These are phyloP conservation scores for Alternaria brassicicola DNA, from an alignment of 2,329 filamentous ascomycete species.

Conservation along the genomic window DNA sequence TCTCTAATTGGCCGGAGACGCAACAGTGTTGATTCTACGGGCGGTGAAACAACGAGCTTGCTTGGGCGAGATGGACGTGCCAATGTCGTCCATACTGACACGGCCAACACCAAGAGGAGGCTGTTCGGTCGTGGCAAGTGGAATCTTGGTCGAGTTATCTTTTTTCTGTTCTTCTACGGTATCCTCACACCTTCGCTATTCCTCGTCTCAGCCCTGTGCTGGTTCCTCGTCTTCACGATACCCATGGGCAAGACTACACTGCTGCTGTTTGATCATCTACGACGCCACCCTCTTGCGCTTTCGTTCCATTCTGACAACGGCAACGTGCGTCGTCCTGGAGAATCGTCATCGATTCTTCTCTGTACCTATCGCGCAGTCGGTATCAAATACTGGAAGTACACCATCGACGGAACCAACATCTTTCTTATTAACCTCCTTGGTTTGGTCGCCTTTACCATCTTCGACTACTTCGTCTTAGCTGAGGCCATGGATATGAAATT, in stretches of 20 bases:
- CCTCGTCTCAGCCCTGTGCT: slow-evolving; percentile 85
- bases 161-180: slow-evolving; percentile 96
- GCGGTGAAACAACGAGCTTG: slow-evolving; percentile 87
- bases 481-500: slow-evolving; percentile 71
- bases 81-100: slow-evolving; percentile 48
- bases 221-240: slow-evolving; percentile 96
- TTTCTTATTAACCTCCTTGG: slow-evolving; percentile 97
- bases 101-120: slow-evolving; percentile 69
- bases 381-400: slow-evolving; percentile 98
- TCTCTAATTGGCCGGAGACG: slow-evolving; percentile 86
- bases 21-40: slow-evolving; percentile 85
- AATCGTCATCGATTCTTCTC: slow-evolving; percentile 82
- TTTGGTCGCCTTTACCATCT: slow-evolving; percentile 90
- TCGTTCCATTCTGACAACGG: slow-evolving; percentile 88
- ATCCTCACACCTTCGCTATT: slow-evolving; percentile 86
- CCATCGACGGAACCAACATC: slow-evolving; percentile 96
- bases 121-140: slow-evolving; percentile 95
- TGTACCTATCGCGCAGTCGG: slow-evolving; percentile 98
- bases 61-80: slow-evolving; percentile 70
- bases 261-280: slow-evolving; percentile 86
- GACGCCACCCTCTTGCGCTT: slow-evolving; percentile 88
- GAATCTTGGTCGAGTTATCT: slow-evolving; percentile 92
- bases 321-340: slow-evolving; percentile 72
- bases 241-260: slow-evolving; percentile 97
- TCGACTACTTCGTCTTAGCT: slow-evolving; percentile 85